Conservation (phyloP, 1,284 basidiomycete species). For the Schizophyllum amplum region DNA sequence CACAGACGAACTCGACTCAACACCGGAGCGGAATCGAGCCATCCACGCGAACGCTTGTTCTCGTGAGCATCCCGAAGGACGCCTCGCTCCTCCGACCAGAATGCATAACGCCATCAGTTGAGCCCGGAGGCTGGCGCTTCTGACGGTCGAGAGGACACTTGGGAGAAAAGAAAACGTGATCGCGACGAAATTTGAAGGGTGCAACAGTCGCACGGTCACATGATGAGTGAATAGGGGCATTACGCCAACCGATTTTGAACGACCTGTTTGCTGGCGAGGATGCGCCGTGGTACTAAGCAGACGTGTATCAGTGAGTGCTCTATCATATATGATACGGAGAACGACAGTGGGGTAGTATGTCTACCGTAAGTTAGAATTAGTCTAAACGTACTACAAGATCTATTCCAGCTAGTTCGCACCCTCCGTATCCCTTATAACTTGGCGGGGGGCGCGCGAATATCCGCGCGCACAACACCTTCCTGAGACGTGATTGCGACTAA, state of each 20-base stretch:
- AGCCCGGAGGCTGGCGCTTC: background rate
- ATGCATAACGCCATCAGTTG: background rate
- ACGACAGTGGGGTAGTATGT: too few species aligned
- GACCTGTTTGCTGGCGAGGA: too few species aligned
- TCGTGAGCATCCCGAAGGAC: slow-evolving; percentile 57
- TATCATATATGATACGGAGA: too few species aligned
- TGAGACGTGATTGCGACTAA: slow-evolving; percentile 76
- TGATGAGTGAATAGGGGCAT: background rate
- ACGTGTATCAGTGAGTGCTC: too few species aligned
- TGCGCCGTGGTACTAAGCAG: too few species aligned
- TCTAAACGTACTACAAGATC: background rate
- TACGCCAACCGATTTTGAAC: background rate
- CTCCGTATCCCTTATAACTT: slow-evolving; percentile 29
- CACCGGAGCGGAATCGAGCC: slow-evolving; percentile 39
- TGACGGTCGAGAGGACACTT: background rate
- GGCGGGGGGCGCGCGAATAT: slow-evolving; percentile 35
- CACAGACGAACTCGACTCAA: slow-evolving; percentile 38
- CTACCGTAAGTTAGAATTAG: background rate
- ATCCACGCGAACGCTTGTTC: slow-evolving; percentile 36
- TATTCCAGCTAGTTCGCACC: background rate
- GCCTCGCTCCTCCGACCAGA: slow-evolving; percentile 53
- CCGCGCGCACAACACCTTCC: slow-evolving; percentile 72
- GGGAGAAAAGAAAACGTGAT: background rate
- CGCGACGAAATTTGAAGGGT: background rate
- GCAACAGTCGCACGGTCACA: background rate